Base-by-base conservation (phyloP, 371 early-diverging fungal species). In the Mucor irregularis region DNA sequence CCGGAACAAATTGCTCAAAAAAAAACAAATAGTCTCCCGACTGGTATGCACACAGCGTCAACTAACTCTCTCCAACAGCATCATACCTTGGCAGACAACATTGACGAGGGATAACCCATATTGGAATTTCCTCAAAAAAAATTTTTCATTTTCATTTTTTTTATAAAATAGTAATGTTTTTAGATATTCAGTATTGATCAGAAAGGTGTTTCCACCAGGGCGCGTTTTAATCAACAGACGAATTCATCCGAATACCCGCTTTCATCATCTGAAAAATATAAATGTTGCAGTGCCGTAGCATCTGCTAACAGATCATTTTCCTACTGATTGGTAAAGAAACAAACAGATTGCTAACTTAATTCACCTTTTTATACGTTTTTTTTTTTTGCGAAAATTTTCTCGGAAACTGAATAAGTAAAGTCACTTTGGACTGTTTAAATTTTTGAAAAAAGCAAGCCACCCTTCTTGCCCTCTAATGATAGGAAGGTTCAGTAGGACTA, bases 251-350 rank as follows among this genome's bases (percentile, higher is more conserved):
- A 61, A 71, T 40, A 67, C 74, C 74, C 74, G 62, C 28, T 70
- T 74, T 74, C 74, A 74, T 74, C 74, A 74, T 70, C 61, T 66
- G 71, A 64, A 67, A 69, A 73, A 68, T 62, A 68, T 63, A 61
- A 56, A 50, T 69, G 61, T 62, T 62, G 61, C 53, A 68, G 68
- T 65, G 65, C 60, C 57, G 43, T 61, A 64, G 62, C 61, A 64
- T 44, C 61, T 64, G 51, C 62, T 52, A 63, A 71, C 74, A 74
- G 74, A 71, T 74, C 50, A 70, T 66, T 68, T 74, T 68, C 71
- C 67, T 71, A 70, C 71, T 68, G 66, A 69, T 68, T 68, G 64
- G 65, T 61, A 58, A 61, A 53, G 62, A 58, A 48, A 37, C 16
- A 64, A 49, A 21, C 47, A 11, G 39, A 25, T 56, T 48, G 49